Evolutionary conservation across 768 basidiomycete species (phyloP).

Genomic region (Russula brevipes): DNA sequence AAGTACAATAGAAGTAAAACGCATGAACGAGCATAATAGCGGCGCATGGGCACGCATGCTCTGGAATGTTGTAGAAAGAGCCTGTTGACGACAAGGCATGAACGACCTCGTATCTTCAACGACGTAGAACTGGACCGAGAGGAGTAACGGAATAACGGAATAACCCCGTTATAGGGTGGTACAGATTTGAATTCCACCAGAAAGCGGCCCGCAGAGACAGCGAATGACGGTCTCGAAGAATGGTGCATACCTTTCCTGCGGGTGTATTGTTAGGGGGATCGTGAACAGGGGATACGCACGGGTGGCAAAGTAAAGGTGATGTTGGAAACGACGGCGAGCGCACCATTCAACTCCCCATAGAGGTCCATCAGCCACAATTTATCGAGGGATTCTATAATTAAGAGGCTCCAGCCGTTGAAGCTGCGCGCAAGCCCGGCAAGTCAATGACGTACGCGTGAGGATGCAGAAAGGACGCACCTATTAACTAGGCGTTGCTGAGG

Average conservation of each 20-base stretch:
- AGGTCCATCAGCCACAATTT: constrained; percentile 82
- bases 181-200: neutral
- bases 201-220: constrained; percentile 78
- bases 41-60: too few species aligned
- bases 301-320: constrained; percentile 45
- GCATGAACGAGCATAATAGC: too few species aligned
- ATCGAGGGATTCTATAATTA: constrained; percentile 77
- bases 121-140: too few species aligned
- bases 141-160: too few species aligned
- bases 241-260: constrained; percentile 35
- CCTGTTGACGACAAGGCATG: too few species aligned
- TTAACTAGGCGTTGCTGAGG: constrained; percentile 44
- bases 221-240: constrained; percentile 91
- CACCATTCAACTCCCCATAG: constrained; percentile 60
- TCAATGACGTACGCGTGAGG: neutral
- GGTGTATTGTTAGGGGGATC: neutral
- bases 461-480: constrained; percentile 40
- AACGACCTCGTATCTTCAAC: too few species aligned
- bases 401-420: constrained; percentile 78
- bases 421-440: constrained; percentile 32
- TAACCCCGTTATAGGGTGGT: too few species aligned
- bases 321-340: constrained; percentile 48
- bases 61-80: too few species aligned
- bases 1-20: too few species aligned
- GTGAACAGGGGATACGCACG: constrained; percentile 29